phyloP scores from a whole-genome alignment of 169 alveolate genomes.

The Cryptosporidium sp. region DNA sequence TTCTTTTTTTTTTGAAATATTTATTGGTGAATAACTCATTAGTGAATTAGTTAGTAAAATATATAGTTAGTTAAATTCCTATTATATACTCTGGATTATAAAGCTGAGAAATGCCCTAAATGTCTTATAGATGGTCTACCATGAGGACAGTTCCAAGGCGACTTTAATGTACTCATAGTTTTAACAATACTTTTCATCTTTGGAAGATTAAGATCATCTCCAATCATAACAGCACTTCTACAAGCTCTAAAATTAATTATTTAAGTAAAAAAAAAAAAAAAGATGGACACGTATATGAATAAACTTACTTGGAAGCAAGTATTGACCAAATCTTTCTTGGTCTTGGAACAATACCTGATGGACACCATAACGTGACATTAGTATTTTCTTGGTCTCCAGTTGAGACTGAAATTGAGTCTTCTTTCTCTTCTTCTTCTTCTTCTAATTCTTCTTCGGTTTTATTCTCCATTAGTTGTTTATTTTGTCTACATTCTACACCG shows the following conservation, averaged over 20 bases:
- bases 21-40: no score
- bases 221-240: constrained; percentile 96
- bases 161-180: constrained; percentile 88
- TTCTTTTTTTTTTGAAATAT: no score
- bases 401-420: constrained; percentile 46
- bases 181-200: constrained; percentile 90
- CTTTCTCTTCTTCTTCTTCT: constrained; percentile 76
- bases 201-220: constrained; percentile 88
- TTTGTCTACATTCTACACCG: no score
- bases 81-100: neutral
- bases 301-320: constrained; percentile 88
- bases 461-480: constrained; percentile 31
- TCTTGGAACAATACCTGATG: constrained; percentile 79
- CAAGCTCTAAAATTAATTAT: constrained; percentile 91
- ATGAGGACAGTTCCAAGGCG: constrained; percentile 99
- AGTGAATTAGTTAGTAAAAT: no score
- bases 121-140: constrained; percentile 99
- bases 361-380: constrained; percentile 48
- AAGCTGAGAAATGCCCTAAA: constrained; percentile 78
- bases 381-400: constrained; percentile 35
- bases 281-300: neutral
- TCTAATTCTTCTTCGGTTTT: constrained; percentile 9
- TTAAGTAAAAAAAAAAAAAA: neutral
- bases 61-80: no score
- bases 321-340: constrained; percentile 88